These are phyloP conservation scores for Byssoonygena ceratinophila DNA, from an alignment of 2,329 filamentous ascomycete species.

Conservation along the genomic window DNA sequence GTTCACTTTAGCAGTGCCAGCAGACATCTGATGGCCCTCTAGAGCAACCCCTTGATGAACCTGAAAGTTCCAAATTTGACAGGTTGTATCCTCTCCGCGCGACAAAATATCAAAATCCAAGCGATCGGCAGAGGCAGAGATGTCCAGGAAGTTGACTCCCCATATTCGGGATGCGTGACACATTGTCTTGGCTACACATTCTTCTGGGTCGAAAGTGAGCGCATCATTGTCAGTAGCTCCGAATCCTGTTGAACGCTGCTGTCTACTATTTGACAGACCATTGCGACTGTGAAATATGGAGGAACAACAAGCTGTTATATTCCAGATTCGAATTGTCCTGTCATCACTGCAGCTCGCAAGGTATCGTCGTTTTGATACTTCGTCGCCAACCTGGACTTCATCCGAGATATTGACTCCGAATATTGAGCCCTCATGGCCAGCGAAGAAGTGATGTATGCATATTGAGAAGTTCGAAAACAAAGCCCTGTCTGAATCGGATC, in stretches of 20 bases:
- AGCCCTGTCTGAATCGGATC: slow-evolving; percentile 10
- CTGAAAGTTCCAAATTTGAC: slow-evolving; percentile 57
- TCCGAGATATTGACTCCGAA: slow-evolving; percentile 77
- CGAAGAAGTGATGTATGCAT: slow-evolving; percentile 47
- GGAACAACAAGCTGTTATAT: slow-evolving; percentile 51
- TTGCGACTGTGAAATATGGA: slow-evolving; percentile 25
- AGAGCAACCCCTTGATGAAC: slow-evolving; percentile 23
- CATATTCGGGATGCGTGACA: slow-evolving; percentile 85
- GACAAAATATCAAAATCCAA: slow-evolving; percentile 52
- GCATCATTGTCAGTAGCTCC: slow-evolving; percentile 33
- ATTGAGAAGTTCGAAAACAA: slow-evolving; percentile 21
- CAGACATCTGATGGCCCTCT: slow-evolving; percentile 20
- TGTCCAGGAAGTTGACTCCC: slow-evolving; percentile 59
- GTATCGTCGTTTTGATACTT: slow-evolving; percentile 44
- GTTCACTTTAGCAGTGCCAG: slow-evolving; percentile 30
- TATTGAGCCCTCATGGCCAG: slow-evolving; percentile 79
- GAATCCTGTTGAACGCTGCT: slow-evolving; percentile 46
- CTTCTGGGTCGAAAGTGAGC: slow-evolving; percentile 30
- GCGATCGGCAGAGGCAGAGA: slow-evolving; percentile 18
- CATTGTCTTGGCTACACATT: slow-evolving; percentile 61
- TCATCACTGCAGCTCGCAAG: slow-evolving; percentile 92
- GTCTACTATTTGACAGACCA: not conserved
- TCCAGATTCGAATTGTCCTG: slow-evolving; percentile 78
- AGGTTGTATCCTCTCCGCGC: slow-evolving; percentile 73
- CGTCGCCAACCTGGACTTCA: slow-evolving; percentile 32